Base-by-base conservation (phyloP, 257 asterid species). In the Solanum megistacrolobum region DNA sequence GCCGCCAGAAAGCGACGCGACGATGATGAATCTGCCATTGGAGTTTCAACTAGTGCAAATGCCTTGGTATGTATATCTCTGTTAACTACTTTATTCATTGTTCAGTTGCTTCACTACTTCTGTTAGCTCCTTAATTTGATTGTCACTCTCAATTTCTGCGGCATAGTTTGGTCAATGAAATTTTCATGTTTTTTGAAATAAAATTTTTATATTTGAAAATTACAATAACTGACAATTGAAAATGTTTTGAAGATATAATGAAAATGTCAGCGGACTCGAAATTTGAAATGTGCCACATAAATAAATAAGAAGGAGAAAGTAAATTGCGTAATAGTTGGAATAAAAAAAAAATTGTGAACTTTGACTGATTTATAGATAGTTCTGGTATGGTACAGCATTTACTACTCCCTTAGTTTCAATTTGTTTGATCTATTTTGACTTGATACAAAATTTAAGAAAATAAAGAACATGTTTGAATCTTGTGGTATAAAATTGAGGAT, bases 21-120 rank as follows among this genome's bases (percentile, higher is more conserved):
- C 52, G 91, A 89, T 25, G 93, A 90, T 29, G 92, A 91, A 29
- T 75, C 89, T 6, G 87, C 87, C 35, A 88, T 86, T 13, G 90
- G 90, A 52, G 90, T 85, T 89, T 91, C 92, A 36, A 90, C 89
- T 79, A 90, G 91, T 78, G 89, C 86, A 88, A 90, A 86, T 89
- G 88, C 36, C 71, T 66, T 46, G 93, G 90, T 90, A 6, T 55
- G 10, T 20, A 55, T 55, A 55, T 55, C 65, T 55, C 65, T 55
- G 11, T 1, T 7, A 20, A 55, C 65, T 55, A 55, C 10, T 55
- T 20, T 52, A 52, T 52, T 68, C 21, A 68, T 68, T 73, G 9
- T 73, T 35, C 48, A 5, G 2, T 73, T 71, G 3, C n/a, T 32
- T 18, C 14, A 20, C 39, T 36, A 11, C 43, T 39, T 38, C 29